Percentiles rank a stretch among this genome's conserved stretches.
These are phyloP conservation scores for Eimeria praecox DNA, from an alignment of 169 alveolate genomes.

Conservation along the genomic window DNA sequence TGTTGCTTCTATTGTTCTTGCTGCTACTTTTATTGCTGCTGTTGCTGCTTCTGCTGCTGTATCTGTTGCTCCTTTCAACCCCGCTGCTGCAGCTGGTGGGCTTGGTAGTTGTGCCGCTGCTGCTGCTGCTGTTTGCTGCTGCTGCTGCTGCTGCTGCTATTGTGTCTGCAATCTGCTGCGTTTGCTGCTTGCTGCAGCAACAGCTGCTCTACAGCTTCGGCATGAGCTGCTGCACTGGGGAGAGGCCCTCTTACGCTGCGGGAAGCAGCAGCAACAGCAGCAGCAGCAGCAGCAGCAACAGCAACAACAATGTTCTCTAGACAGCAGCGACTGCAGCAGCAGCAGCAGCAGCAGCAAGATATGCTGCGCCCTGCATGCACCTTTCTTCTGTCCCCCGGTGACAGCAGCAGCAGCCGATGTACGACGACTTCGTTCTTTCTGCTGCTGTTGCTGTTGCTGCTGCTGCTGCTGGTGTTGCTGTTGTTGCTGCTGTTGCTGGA, in stretches of 20 bases:
- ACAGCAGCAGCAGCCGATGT: constrained; percentile 37
- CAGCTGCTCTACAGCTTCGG: constrained; percentile 47
- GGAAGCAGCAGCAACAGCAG: constrained; percentile 49
- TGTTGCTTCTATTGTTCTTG: too few species aligned
- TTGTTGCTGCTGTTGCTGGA: not conserved
- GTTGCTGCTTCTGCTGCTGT: not conserved
- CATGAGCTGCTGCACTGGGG: constrained; percentile 63
- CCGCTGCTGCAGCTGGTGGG: not conserved
- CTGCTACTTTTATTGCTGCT: too few species aligned
- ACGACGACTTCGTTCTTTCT: not conserved
- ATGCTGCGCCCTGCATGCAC: constrained; percentile 20
- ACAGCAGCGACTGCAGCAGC: constrained; percentile 20
- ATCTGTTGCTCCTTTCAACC: not conserved
- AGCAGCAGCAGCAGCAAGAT: constrained; percentile 10
- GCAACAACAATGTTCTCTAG: not conserved
- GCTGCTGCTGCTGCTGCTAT: not conserved
- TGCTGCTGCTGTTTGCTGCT: not conserved
- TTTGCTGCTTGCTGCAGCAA: not conserved
- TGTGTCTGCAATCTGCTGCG: not conserved
- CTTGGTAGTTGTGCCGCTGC: not conserved
- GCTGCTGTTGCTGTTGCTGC: not conserved
- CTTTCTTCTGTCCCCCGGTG: not conserved
- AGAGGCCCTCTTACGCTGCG: constrained; percentile 16
- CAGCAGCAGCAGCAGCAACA: constrained; percentile 31
- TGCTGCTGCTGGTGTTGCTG: not conserved